Percentiles rank a stretch among this genome's conserved stretches.
Evolutionary conservation across 2,329 filamentous ascomycete species (phyloP).

Genomic region (Sarocladium strictum): DNA sequence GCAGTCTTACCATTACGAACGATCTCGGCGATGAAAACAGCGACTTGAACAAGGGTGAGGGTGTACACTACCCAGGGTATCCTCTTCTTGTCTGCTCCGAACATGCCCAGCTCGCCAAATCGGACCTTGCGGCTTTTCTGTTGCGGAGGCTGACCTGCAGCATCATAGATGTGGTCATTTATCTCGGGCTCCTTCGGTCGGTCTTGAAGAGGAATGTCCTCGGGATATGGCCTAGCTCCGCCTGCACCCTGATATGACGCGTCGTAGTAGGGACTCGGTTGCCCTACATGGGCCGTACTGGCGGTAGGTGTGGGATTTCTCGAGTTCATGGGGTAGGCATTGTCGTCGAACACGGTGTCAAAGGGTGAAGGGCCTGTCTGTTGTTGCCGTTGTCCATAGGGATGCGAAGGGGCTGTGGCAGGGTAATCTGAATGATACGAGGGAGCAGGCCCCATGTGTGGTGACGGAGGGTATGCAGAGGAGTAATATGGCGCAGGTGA

Average conservation of each 20-base stretch:
- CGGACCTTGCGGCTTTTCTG: conserved; percentile 40
- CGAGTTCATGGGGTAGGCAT: conserved; percentile 55
- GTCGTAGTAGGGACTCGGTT: conserved; percentile 14
- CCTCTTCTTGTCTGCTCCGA: conserved; percentile 47
- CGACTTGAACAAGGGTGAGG: conserved; percentile 69
- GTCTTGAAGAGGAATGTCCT: conserved; percentile 54
- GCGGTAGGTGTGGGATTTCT: conserved; percentile 26
- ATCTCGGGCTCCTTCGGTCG: conserved; percentile 37
- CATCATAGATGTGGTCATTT: conserved; percentile 59
- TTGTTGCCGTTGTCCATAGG: background rate
- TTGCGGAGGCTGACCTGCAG: conserved; percentile 26
- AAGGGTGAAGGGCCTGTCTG: conserved; percentile 47
- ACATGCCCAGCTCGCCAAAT: conserved; percentile 55
- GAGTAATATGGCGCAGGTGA: conserved; percentile 36
- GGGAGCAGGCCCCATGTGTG: conserved; percentile 28
- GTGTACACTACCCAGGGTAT: conserved; percentile 79
- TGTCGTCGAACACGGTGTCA: conserved; percentile 62
- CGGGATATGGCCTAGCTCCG: conserved; percentile 16
- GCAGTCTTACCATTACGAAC: conserved; percentile 68
- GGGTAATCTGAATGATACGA: conserved; percentile 22
- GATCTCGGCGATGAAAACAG: conserved; percentile 84
- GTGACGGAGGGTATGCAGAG: conserved; percentile 34
- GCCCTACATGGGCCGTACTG: conserved; percentile 25
- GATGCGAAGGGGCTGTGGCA: background rate
- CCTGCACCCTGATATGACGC: background rate